These are phyloP conservation scores for Lobulomyces angularis DNA, from an alignment of 192 early-diverging fungal species.

Conservation along the genomic window DNA sequence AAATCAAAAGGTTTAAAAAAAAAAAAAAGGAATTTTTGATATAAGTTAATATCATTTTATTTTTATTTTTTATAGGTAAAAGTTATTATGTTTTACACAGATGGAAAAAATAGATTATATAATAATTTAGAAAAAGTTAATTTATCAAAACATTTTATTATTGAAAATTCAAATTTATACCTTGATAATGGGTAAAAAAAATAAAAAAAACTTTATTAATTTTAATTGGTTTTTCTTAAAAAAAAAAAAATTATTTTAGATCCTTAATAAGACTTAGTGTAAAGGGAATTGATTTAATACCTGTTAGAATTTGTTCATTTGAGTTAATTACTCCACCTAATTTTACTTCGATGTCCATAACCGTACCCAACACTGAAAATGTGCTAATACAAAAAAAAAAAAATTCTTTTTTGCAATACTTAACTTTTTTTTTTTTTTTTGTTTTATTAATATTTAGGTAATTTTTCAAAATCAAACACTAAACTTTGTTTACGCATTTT, in stretches of 20 bases:
- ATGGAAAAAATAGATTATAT: constrained; percentile 24
- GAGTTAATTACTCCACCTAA: too few species aligned
- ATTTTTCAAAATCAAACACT: constrained; percentile 10
- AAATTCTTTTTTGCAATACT: background rate
- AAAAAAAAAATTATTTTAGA: constrained; percentile 5
- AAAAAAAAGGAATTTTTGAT: constrained; percentile 7
- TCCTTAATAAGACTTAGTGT: constrained; percentile 10
- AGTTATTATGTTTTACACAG: constrained; percentile 27
- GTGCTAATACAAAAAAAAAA: background rate
- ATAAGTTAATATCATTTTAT: constrained; percentile 2
- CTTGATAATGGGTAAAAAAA: constrained; percentile 41
- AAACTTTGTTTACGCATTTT: constrained; percentile 3
- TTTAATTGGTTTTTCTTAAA: background rate
- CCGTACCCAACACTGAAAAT: too few species aligned
- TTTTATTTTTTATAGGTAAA: constrained; percentile 21
- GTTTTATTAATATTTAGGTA: constrained; percentile 5
- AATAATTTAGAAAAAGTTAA: constrained; percentile 34
- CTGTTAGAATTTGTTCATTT: constrained; percentile 15
- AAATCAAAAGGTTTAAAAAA: constrained; percentile 21
- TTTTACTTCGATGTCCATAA: too few species aligned
- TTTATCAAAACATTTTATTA: constrained; percentile 31
- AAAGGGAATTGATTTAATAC: constrained; percentile 5
- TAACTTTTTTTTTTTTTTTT: constrained; percentile 2
- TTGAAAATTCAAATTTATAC: constrained; percentile 35
- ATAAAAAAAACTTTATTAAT: background rate